A percentile compares a stretch with the other conserved stretches of the same genome.
Evolutionary conservation across 371 early-diverging fungal species (phyloP).

Genomic region (Spiromyces aspiralis): DNA sequence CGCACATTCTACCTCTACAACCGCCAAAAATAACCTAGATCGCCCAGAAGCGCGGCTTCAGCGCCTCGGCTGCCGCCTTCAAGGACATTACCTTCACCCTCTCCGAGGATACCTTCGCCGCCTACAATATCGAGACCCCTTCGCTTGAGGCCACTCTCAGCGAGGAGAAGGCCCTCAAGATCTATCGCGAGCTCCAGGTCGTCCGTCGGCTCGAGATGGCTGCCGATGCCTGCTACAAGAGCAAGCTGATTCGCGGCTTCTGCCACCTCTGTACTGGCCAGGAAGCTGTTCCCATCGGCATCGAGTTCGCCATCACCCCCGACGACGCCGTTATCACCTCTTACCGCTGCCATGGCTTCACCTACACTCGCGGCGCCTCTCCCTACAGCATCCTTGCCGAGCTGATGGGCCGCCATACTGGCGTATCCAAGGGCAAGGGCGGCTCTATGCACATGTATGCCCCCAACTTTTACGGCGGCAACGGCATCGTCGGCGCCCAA

Average conservation of each 20-base stretch:
- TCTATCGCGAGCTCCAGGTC: conserved; percentile 76
- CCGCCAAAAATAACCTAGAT: too few relatives aligned
- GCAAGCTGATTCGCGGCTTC: conserved; percentile 95
- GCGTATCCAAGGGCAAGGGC: conserved; percentile 96
- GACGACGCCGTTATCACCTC: conserved; percentile 95
- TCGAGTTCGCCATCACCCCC: conserved; percentile 71
- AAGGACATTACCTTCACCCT: conserved; percentile 29
- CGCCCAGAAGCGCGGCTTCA: too few relatives aligned
- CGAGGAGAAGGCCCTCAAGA: conserved; percentile 53
- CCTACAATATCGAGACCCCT: conserved; percentile 51
- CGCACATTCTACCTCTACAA: too few relatives aligned
- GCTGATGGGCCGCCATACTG: conserved; percentile 63
- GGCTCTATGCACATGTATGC: conserved; percentile 99
- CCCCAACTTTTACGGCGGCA: conserved; percentile 95
- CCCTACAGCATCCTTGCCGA: conserved; percentile 66
- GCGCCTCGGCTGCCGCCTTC: conserved; percentile 10
- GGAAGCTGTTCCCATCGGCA: conserved; percentile 95
- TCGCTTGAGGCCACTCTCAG: conserved; percentile 36
- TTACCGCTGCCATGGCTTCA: conserved; percentile 98
- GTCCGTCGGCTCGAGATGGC: conserved; percentile 92
- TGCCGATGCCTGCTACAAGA: conserved; percentile 90
- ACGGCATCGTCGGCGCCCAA: conserved; percentile 99
- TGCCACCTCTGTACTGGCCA: conserved; percentile 99
- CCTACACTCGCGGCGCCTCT: conserved; percentile 76
- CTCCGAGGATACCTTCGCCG: conserved; percentile 44